These are phyloP conservation scores for Croton setiger DNA, from an alignment of 441 rosid genomes.

Conservation along the genomic window DNA sequence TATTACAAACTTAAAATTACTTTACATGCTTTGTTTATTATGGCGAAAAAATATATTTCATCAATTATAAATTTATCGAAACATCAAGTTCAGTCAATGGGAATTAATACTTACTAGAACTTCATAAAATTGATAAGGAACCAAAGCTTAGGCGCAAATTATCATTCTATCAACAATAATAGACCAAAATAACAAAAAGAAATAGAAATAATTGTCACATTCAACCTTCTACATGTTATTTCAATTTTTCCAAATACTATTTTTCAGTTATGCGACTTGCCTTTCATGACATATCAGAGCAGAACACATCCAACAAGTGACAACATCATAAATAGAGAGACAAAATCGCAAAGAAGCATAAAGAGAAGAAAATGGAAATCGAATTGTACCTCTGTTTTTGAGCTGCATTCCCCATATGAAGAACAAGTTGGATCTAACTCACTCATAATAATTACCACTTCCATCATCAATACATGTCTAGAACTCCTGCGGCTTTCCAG, in stretches of 20 bases:
- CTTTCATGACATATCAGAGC: background rate
- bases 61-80: too few species aligned
- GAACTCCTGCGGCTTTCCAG: slow-evolving; percentile 40
- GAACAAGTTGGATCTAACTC: slow-evolving; percentile 46
- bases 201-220: background rate
- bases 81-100: too few species aligned
- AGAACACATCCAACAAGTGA: background rate
- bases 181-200: slow-evolving; percentile 1
- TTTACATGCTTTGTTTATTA: background rate
- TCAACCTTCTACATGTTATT: background rate
- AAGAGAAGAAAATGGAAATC: background rate
- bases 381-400: slow-evolving; percentile 64
- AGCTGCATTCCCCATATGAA: slow-evolving; percentile 38
- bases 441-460: slow-evolving; percentile 62
- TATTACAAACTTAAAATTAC: background rate
- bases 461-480: slow-evolving; percentile 53
- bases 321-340: background rate
- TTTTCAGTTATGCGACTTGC: background rate
- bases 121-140: background rate
- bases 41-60: too few species aligned
- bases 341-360: background rate
- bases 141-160: background rate
- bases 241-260: background rate
- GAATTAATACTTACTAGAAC: background rate
- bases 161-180: background rate